Percentiles rank a stretch among this genome's conserved stretches.
Conservation (phyloP, 2,329 filamentous ascomycete species). For the Hypoxylon rubiginosum region DNA sequence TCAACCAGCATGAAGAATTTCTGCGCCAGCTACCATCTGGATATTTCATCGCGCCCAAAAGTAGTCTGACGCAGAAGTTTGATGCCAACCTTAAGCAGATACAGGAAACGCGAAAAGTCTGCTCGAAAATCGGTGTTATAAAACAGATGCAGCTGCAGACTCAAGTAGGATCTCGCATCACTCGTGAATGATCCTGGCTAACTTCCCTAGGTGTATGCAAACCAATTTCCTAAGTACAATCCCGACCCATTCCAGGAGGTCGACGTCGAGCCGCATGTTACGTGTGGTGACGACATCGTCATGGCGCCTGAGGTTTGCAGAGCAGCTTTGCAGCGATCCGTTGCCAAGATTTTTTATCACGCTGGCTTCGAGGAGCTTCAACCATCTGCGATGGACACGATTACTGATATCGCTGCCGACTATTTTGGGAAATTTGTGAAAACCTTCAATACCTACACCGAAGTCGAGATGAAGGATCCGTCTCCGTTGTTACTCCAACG, state of each 20-base stretch:
- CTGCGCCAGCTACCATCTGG: conserved; percentile 82
- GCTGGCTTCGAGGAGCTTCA: conserved; percentile 98
- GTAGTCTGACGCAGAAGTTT: conserved; percentile 82
- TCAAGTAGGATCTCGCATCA: conserved; percentile 71
- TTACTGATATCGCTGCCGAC: conserved; percentile 89
- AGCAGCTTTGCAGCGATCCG: conserved; percentile 87
- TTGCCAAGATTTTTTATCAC: conserved; percentile 95
- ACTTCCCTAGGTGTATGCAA: conserved; percentile 83
- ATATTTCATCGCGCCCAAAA: conserved; percentile 80
- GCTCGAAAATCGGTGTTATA: conserved; percentile 95
- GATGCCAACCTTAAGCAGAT: conserved; percentile 94
- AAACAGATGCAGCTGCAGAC: conserved; percentile 99
- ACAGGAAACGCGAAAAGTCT: conserved; percentile 96
- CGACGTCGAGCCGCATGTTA: conserved; percentile 89
- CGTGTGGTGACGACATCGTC: conserved; percentile 88
- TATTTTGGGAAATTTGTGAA: conserved; percentile 88
- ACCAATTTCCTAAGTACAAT: conserved; percentile 97
- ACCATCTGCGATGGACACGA: conserved; percentile 89
- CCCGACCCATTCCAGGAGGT: conserved; percentile 88
- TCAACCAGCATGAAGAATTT: conserved; percentile 89
- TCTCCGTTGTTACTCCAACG: conserved; percentile 57
- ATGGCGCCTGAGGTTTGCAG: conserved; percentile 87
- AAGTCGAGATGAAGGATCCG: conserved; percentile 81
- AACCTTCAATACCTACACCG: conserved; percentile 85
- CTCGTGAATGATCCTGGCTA: conserved; percentile 39